A percentile compares a stretch with the other conserved stretches of the same genome.
Evolutionary conservation across 371 early-diverging fungal genomes (phyloP).

Genomic region (Fennellomyces sp.): DNA sequence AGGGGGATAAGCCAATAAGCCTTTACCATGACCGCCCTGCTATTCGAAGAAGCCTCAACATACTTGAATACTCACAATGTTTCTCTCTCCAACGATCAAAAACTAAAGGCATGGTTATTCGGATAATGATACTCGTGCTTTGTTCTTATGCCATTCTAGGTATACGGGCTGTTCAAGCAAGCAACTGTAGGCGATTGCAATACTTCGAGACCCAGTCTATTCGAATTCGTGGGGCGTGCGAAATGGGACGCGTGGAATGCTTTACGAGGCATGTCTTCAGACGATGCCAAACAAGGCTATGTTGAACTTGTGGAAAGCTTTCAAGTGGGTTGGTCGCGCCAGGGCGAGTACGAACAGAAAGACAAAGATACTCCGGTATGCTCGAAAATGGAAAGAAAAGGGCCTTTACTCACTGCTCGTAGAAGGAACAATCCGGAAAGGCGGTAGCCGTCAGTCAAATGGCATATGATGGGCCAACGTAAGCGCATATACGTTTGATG

Average conservation of each 20-base stretch:
- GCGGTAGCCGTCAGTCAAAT: background rate
- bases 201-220: slow-evolving; percentile 35
- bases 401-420: background rate
- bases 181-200: slow-evolving; percentile 46
- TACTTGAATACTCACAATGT: slow-evolving; percentile 38
- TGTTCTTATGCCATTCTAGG: slow-evolving; percentile 20
- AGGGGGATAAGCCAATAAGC: no score
- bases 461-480: background rate
- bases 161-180: slow-evolving; percentile 54
- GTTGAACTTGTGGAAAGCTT: slow-evolving; percentile 36
- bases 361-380: background rate
- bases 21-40: background rate
- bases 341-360: slow-evolving; percentile 32
- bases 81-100: slow-evolving; percentile 37
- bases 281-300: slow-evolving; percentile 35
- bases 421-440: background rate
- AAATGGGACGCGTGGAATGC: slow-evolving; percentile 57
- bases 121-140: background rate
- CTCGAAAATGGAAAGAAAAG: no score
- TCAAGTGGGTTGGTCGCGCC: slow-evolving; percentile 43
- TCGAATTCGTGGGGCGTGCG: slow-evolving; percentile 51
- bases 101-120: slow-evolving; percentile 25
- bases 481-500: background rate
- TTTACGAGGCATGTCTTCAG: slow-evolving; percentile 23
- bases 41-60: slow-evolving; percentile 42